These are phyloP conservation scores for Umbelopsis sp. DNA, from an alignment of 192 early-diverging fungal genomes.

Conservation along the genomic window DNA sequence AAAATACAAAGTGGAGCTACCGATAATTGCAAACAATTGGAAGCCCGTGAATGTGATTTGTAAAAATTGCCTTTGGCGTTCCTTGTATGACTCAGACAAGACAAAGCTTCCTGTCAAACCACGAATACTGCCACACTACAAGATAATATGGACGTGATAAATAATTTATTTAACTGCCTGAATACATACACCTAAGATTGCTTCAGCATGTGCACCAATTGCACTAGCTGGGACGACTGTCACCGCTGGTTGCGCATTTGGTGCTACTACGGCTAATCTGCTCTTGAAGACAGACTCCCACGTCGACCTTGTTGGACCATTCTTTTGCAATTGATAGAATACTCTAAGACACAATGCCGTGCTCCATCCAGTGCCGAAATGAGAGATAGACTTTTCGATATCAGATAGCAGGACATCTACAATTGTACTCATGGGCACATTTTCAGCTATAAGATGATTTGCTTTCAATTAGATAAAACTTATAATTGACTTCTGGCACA, in stretches of 20 bases:
- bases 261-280: neutral
- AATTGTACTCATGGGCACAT: neutral
- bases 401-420: neutral
- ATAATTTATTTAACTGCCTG: neutral
- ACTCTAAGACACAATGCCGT: neutral
- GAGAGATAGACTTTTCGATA: neutral
- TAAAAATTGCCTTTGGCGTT: too few species aligned
- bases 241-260: neutral
- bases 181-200: neutral
- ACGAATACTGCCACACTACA: too few species aligned
- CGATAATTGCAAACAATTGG: neutral
- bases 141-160: neutral
- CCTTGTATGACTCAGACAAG: too few species aligned
- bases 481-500: neutral
- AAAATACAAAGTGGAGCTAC: neutral
- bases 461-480: too few species aligned
- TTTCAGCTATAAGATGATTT: neutral
- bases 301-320: neutral
- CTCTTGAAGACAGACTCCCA: neutral
- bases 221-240: neutral
- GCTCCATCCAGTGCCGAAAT: neutral
- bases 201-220: neutral
- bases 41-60: neutral
- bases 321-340: neutral
- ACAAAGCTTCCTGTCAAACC: too few species aligned